A percentile compares a stretch with the other conserved stretches of the same genome.
Conservation (phyloP, 257 asterid species). For the Nicotiana benthamiana region DNA sequence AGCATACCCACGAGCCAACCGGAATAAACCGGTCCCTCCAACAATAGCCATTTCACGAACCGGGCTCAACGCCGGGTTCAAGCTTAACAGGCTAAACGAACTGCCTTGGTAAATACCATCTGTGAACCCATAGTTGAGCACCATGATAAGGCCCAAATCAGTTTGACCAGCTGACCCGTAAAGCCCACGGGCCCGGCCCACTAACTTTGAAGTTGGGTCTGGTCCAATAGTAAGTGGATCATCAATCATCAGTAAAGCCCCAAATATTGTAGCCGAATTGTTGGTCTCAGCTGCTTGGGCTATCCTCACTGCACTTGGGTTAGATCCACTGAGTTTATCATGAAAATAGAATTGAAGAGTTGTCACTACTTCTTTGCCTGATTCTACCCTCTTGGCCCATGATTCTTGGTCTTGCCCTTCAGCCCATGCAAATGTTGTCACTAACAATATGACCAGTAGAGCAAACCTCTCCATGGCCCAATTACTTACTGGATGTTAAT, state of each 20-base stretch:
- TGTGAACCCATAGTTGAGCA: slow-evolving; percentile 39
- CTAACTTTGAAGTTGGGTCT: slow-evolving; percentile 32
- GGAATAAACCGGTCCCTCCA: slow-evolving; percentile 79
- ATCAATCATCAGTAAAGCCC: slow-evolving; percentile 48
- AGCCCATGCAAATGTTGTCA: background rate
- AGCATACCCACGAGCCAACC: slow-evolving; percentile 71
- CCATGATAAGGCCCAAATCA: slow-evolving; percentile 57
- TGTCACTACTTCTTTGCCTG: slow-evolving; percentile 44
- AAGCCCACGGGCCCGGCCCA: slow-evolving; percentile 79
- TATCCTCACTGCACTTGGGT: slow-evolving; percentile 42
- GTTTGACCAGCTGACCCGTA: slow-evolving; percentile 61
- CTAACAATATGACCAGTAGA: background rate
- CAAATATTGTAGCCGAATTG: slow-evolving; percentile 36
- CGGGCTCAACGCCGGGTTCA: slow-evolving; percentile 30
- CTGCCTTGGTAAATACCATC: slow-evolving; percentile 67
- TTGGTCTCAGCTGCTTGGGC: slow-evolving; percentile 31
- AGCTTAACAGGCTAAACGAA: slow-evolving; percentile 60
- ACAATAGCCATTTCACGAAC: slow-evolving; percentile 76
- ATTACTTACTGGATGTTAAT: too few species aligned
- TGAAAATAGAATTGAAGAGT: slow-evolving; percentile 74
- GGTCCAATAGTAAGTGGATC: slow-evolving; percentile 65
- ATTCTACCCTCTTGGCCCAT: slow-evolving; percentile 45
- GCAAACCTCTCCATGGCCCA: slow-evolving; percentile 15
- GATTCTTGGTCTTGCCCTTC: slow-evolving; percentile 19
- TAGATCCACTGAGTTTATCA: slow-evolving; percentile 53